Evolutionary conservation across 345 rosid species (phyloP), one percentile per base, ranked within the genome.

Genomic region (Salix caprea): DNA sequence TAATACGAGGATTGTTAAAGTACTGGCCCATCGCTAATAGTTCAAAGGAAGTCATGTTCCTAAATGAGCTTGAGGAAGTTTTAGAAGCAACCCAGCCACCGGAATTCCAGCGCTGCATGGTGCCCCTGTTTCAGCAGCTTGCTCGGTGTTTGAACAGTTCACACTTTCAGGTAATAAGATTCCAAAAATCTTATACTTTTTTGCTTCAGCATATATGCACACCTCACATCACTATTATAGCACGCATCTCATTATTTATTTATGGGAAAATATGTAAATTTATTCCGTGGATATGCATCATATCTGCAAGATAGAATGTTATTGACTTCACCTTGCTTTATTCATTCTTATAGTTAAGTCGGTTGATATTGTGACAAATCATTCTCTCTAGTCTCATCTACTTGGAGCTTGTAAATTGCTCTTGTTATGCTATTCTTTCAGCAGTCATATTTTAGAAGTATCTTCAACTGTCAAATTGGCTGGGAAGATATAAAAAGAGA

Each of bases 1-100:
- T 92, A 14, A 89, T 92, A 71, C 85, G 89, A 84, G 96, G 94
- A 64, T 80, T 94, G 21, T 84, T 94, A 50, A 94, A 94, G 86
- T 94, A 90, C 76, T 94, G 97, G 98, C 98, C 97, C 1, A 73
- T 92, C 71, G 90, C 96, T 67, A 94, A 92, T 79, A 92, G 97
- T 81, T 89, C 97, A 60, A 94, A 94, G 91, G 98, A 92, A 78
- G 95, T 92, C 78, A 90, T 94, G 94, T 94, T 92, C 86, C 87
- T 94, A 58, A 87, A 85, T 79, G 98, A 91, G 67, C 77, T 94
- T 86, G 98, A 94, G 83, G 98, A 94, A 84, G 86, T 92, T 56
- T 75, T 94, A 61, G 97, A 94, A 86, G 93, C 89, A 37, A 92
- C 97, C 71, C 96, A 90, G 71, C 85, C 82, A 70, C 70, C 92